These are phyloP conservation scores for Rhynchosporium agropyri DNA, from an alignment of 2,329 filamentous ascomycete genomes.

Conservation along the genomic window DNA sequence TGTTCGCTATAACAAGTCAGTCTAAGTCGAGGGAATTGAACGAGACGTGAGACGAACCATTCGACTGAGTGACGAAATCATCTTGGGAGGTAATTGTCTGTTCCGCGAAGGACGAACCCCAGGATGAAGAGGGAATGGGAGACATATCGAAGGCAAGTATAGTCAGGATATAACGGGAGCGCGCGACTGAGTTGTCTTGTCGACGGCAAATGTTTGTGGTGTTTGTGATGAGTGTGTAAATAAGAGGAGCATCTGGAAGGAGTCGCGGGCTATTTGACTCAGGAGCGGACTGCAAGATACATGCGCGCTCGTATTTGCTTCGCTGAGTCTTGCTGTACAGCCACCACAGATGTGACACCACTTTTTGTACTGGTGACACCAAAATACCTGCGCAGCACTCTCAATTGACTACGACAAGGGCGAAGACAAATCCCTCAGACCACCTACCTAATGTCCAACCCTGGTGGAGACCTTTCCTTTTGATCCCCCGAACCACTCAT, in stretches of 20 bases:
- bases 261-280: too few relatives aligned
- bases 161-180: not conserved
- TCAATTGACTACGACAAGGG: not conserved
- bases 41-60: slow-evolving; percentile 1
- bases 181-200: not conserved
- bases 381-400: not conserved
- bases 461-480: not conserved
- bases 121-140: not conserved
- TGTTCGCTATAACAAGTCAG: slow-evolving; percentile 4
- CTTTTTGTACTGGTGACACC: not conserved
- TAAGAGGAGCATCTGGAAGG: too few relatives aligned
- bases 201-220: not conserved
- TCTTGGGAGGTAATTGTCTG: slow-evolving; percentile 2
- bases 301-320: too few relatives aligned
- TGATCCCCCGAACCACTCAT: too few relatives aligned
- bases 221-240: not conserved
- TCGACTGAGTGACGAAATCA: not conserved
- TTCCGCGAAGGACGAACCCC: not conserved
- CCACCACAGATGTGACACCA: not conserved
- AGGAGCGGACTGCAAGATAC: too few relatives aligned
- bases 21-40: not conserved
- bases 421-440: not conserved
- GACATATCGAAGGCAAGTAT: not conserved
- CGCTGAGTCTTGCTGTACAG: not conserved
- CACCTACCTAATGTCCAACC: not conserved